Base-by-base conservation (phyloP, 768 basidiomycete genomes). In the Cubamyces lactineus region DNA sequence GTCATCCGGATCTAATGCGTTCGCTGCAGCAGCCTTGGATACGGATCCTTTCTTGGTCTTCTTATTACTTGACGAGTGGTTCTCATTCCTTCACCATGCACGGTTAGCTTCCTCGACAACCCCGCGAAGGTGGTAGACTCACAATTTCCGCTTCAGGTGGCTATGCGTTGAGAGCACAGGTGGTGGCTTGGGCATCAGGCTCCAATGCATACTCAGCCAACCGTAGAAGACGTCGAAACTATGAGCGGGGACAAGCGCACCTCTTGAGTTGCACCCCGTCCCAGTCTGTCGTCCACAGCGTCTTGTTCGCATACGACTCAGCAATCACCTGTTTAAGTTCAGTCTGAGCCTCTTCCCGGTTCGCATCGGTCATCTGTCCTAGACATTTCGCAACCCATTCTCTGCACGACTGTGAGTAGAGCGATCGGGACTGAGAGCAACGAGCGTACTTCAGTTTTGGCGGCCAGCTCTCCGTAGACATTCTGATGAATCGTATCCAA, bases 251-350 rank as follows among this genome's bases (percentile, higher is more conserved):
- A 56, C 58, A 60, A 23, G 60, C 71, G 71, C 70, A 95, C 96
- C 90, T 91, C 80, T 92, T 83, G 57, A 99, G 80, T 76, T 96
- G 91, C 38, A 95, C 84, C 34, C 84, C 88, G 11, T 82, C 78
- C 97, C 97, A 99, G 74, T 98, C 94, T 59, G 91, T 96, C n/a
- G 92, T 91, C 86, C 92, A 90, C 24, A 98, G 81, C 1, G 89
- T 84, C 73, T 91, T 87, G 71, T 86, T 82, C 64, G 86, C 82
- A 78, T 93, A 96, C 76, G 94, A 88, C 68, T 94, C 86, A 84
- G 91, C 89, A 76, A 99, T 97, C 84, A 94, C 91, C 87, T 92
- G 85, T 85, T 94, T 95, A 72, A 99, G 78, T 81, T 99, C 97
- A 62, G 89, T 83, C 71, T 95, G 93, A 21, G 96, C 96, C 67